Evolutionary conservation across 306 rosid genomes (phyloP).

Genomic region (Prunus mume): DNA sequence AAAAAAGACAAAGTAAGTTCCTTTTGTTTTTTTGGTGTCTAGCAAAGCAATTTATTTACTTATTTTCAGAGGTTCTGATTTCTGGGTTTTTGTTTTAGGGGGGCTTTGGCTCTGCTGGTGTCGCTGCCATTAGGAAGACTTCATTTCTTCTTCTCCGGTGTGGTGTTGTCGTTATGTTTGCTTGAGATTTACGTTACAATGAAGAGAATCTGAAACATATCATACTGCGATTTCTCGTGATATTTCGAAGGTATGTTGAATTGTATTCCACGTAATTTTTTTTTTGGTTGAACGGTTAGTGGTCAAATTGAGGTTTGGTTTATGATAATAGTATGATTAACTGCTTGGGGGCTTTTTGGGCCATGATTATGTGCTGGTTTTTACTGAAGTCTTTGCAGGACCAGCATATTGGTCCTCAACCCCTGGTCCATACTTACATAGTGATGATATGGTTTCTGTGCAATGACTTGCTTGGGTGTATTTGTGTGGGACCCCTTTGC

Average conservation of each 20-base stretch:
- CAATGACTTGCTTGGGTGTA: neutral
- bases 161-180: slow-evolving; percentile 29
- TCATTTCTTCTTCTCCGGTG: neutral
- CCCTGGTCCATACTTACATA: slow-evolving; percentile 2
- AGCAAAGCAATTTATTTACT: neutral
- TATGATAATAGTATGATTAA: neutral
- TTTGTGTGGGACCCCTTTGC: neutral
- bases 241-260: slow-evolving; percentile 33
- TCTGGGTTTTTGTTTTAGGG: slow-evolving; percentile 30
- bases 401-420: neutral
- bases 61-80: slow-evolving; percentile 15
- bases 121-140: neutral
- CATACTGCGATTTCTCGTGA: slow-evolving; percentile 15
- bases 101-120: slow-evolving; percentile 16
- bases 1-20: neutral
- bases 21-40: neutral
- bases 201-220: slow-evolving; percentile 30
- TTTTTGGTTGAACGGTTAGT: neutral
- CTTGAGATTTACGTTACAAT: slow-evolving; percentile 55
- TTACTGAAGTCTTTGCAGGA: neutral
- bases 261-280: neutral
- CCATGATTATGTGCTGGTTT: neutral
- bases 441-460: neutral
- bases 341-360: neutral
- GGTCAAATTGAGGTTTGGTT: neutral